Evolutionary conservation across 208 protist species (phyloP).

Genomic region (Novymonas esmeraldas): DNA sequence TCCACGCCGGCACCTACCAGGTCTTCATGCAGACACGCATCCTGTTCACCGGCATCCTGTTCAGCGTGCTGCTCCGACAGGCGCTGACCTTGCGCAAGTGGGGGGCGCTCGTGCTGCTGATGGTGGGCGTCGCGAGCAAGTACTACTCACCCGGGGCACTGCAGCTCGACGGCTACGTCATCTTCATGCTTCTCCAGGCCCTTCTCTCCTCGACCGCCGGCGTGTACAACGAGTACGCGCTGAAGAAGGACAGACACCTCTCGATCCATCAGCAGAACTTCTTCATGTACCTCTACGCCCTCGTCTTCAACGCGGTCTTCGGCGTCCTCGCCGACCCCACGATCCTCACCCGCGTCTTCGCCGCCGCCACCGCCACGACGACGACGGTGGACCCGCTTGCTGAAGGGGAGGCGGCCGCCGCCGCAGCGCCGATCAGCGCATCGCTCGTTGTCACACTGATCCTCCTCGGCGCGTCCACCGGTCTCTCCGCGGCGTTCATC

Average conservation of each 20-base stretch:
- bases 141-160: slow-evolving; percentile 41
- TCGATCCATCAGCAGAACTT: slow-evolving; percentile 85
- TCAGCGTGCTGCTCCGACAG: slow-evolving; percentile 37
- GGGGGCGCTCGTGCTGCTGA: slow-evolving; percentile 49
- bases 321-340: slow-evolving; percentile 39
- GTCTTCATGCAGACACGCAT: slow-evolving; percentile 86
- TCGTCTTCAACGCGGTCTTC: slow-evolving; percentile 71
- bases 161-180: slow-evolving; percentile 27
- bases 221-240: slow-evolving; percentile 74
- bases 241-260: slow-evolving; percentile 60
- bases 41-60: slow-evolving; percentile 64
- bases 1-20: slow-evolving; percentile 73
- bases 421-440: not conserved
- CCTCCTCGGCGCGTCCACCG: slow-evolving; percentile 44
- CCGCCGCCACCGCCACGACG: not conserved
- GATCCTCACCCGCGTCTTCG: slow-evolving; percentile 12
- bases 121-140: slow-evolving; percentile 55
- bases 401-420: not conserved
- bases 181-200: slow-evolving; percentile 60
- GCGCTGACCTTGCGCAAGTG: slow-evolving; percentile 52
- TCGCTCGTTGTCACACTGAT: slow-evolving; percentile 48
- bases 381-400: not conserved
- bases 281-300: slow-evolving; percentile 79
- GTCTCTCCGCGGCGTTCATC: slow-evolving; percentile 67
- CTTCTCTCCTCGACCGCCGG: slow-evolving; percentile 62